phyloP scores from a whole-genome alignment of 2,329 filamentous ascomycete genomes.

The Aspergillus sp. region DNA sequence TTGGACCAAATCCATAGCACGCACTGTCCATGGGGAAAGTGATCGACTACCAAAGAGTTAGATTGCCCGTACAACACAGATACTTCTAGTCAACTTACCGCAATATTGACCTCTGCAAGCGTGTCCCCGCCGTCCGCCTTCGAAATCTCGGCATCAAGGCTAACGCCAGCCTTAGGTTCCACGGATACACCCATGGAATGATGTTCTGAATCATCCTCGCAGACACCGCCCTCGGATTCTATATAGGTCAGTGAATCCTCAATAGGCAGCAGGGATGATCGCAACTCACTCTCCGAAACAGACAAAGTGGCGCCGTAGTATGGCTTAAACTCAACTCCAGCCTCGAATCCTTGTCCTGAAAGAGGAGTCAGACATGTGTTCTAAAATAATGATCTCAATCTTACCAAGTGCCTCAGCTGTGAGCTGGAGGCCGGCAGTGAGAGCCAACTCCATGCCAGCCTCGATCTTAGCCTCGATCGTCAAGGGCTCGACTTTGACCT shows the following conservation, averaged over 20 bases:
- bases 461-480: constrained; percentile 16
- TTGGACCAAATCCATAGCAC: constrained; percentile 2
- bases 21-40: neutral
- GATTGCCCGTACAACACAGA: neutral
- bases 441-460: constrained; percentile 10
- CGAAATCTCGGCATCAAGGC: constrained; percentile 12
- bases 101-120: constrained; percentile 7
- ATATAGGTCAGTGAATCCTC: constrained; percentile 3
- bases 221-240: constrained; percentile 11
- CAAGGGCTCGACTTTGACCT: constrained; percentile 10
- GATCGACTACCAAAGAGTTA: neutral
- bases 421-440: constrained; percentile 16
- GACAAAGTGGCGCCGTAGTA: constrained; percentile 11
- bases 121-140: constrained; percentile 11
- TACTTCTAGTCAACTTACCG: constrained; percentile 7
- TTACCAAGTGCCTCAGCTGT: constrained; percentile 11
- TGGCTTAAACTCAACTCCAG: constrained; percentile 18
- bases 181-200: constrained; percentile 11
- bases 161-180: constrained; percentile 11
- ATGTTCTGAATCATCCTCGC: neutral
- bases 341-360: constrained; percentile 16
- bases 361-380: constrained; percentile 3
- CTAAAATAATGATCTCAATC: neutral
- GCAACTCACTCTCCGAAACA: constrained; percentile 15
- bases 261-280: neutral